Evolutionary conservation across 2,329 filamentous ascomycete species (phyloP).

Genomic region (Botryosphaeria dothidea): DNA sequence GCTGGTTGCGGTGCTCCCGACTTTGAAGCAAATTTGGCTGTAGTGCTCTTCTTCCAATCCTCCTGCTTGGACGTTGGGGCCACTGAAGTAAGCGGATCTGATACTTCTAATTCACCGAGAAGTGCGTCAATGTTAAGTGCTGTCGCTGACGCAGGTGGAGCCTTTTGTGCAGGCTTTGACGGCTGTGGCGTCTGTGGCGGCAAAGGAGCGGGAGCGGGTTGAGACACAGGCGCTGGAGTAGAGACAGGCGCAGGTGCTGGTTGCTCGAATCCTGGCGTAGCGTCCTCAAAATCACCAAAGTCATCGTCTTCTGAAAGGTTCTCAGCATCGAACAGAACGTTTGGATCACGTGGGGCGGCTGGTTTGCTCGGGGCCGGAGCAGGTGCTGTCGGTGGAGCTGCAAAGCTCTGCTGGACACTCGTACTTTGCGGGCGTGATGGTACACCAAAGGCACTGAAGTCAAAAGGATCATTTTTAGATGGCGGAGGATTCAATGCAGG

Average conservation of each 20-base stretch:
- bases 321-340: conserved; percentile 43
- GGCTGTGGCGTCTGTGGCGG: conserved; percentile 17
- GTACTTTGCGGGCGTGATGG: conserved; percentile 3
- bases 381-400: neutral
- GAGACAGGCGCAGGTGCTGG: conserved; percentile 20
- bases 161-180: conserved; percentile 24
- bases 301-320: conserved; percentile 35
- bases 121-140: conserved; percentile 13
- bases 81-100: conserved; percentile 6
- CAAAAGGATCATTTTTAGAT: conserved; percentile 12
- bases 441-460: conserved; percentile 14
- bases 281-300: conserved; percentile 38
- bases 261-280: neutral
- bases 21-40: conserved; percentile 16
- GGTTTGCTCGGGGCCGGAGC: neutral
- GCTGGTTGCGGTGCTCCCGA: neutral
- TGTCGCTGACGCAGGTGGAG: neutral
- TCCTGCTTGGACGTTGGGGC: conserved; percentile 10
- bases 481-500: neutral
- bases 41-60: conserved; percentile 16
- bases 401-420: neutral
- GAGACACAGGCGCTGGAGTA: neutral
- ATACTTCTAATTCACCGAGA: conserved; percentile 8
- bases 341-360: conserved; percentile 31
- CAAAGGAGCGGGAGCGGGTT: neutral